Percentiles rank a stretch among this genome's conserved stretches.
These are phyloP conservation scores for Remersonia thermophila DNA, from an alignment of 2,329 filamentous ascomycete genomes.

Conservation along the genomic window DNA sequence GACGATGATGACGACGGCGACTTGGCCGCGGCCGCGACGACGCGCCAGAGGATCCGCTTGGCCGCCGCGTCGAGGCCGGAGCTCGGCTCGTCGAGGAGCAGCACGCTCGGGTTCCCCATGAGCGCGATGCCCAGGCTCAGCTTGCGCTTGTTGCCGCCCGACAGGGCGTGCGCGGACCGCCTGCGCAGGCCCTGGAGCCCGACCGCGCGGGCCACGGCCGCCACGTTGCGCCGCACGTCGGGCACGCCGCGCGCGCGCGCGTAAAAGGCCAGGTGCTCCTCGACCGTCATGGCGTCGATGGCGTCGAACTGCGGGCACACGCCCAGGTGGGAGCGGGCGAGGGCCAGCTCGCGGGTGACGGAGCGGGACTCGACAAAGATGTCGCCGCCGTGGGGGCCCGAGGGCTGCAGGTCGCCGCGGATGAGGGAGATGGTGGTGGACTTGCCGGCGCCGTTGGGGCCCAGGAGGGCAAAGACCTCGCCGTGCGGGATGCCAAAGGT, in stretches of 20 bases:
- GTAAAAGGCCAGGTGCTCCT: constrained; percentile 80
- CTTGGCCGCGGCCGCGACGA: constrained; percentile 57
- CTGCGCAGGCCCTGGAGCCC: constrained; percentile 58
- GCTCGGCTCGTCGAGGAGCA: constrained; percentile 80
- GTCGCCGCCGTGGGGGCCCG: constrained; percentile 40
- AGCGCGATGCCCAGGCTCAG: constrained; percentile 78
- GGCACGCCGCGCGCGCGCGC: constrained; percentile 69
- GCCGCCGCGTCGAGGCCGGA: constrained; percentile 83
- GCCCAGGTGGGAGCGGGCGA: constrained; percentile 66
- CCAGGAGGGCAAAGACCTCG: constrained; percentile 79
- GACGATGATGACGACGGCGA: too few relatives aligned
- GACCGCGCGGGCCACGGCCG: constrained; percentile 66
- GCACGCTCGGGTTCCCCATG: constrained; percentile 80
- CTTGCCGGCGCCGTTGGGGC: constrained; percentile 86
- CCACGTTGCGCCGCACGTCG: constrained; percentile 65
- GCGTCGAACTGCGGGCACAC: constrained; percentile 85
- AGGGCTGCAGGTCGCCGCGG: constrained; percentile 73
- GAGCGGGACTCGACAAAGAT: constrained; percentile 69
- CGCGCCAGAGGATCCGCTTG: constrained; percentile 89
- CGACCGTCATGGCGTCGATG: constrained; percentile 80
- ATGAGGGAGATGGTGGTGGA: constrained; percentile 82
- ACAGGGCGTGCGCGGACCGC: constrained; percentile 67
- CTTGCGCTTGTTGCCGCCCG: constrained; percentile 90
- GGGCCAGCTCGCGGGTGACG: constrained; percentile 57
- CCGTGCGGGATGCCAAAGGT: constrained; percentile 69